These are phyloP conservation scores for Stromatinia cepivora DNA, from an alignment of 2,329 filamentous ascomycete species.

Conservation along the genomic window DNA sequence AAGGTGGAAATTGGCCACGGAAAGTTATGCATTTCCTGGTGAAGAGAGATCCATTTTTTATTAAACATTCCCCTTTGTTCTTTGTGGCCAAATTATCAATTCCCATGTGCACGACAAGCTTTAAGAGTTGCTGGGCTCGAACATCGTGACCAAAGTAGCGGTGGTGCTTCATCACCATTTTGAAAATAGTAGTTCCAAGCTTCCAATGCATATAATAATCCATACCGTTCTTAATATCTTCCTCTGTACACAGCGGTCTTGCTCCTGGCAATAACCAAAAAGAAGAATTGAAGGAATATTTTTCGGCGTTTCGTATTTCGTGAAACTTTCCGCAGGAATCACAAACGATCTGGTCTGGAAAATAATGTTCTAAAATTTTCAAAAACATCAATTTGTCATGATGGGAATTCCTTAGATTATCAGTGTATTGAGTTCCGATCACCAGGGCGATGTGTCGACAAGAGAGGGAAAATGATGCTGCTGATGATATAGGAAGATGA, in stretches of 20 bases:
- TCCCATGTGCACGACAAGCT: not conserved
- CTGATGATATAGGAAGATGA: not conserved
- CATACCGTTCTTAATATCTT: fast-evolving
- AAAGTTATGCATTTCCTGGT: not conserved
- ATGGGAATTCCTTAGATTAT: not conserved
- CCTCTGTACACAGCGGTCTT: not conserved
- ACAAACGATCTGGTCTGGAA: not conserved
- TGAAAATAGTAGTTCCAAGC: not conserved
- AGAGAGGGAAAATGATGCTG: not conserved
- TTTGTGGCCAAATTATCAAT: not conserved
- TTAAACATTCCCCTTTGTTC: not conserved
- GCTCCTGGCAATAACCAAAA: not conserved
- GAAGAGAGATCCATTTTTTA: not conserved
- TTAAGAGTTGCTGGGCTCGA: not conserved
- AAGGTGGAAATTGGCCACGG: not conserved
- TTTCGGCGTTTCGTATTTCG: not conserved
- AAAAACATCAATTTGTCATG: not conserved
- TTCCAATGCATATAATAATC: not conserved
- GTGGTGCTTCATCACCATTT: not conserved
- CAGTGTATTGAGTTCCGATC: not conserved
- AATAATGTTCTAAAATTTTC: not conserved
- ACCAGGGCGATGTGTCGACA: not conserved
- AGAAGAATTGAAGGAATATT: not conserved
- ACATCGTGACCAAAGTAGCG: not conserved
- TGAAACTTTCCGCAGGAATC: not conserved